Evolutionary conservation across 352 stramenopile species (phyloP), one percentile per base, ranked within the genome.

Genomic region (Phytophthora cactorum): DNA sequence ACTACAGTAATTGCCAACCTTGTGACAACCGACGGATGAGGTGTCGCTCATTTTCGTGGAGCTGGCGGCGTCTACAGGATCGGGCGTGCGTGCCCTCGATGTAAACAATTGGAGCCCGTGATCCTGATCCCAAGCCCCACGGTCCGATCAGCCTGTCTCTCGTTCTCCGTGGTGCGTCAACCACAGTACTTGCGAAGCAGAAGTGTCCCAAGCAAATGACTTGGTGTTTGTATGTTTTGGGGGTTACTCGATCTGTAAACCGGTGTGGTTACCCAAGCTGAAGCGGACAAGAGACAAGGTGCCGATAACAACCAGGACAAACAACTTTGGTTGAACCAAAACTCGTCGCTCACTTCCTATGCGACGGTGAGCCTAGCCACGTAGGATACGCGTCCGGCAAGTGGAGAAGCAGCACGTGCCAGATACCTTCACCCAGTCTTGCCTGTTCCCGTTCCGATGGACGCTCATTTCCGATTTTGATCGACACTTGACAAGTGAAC

Each of bases 401-500:
- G 22, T 22, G 22, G 22, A 38, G 8, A 5, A 38, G 32, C 32
- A 38, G 32, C 32, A 38, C 32, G 49, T 41, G 32, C 28, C 22
- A 22, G 22, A 22, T 22, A 22, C 22, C 22, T 22, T 22, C 22
- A 22, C 22, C 22, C 22, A 22, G 22, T 0, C 22, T 22, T 22
- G 22, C 22, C 22, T 39, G 27, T 14, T 52, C 31, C n/a, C 25
- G 32, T 11, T 22, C 46, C 49, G 25, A 32, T 8, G 14, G 11
- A 15, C 62, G 52, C n/a, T 52, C 63, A 70, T 70, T 70, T 53
- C n/a, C 63, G 14, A 36, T 52, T 70, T 59, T 27, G 38, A 65
- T 70, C 55, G 15, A 65, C 49, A 52, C 32, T 10, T n/a, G 15
- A 65, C 55, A 65, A 65, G 63, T 70, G 17, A 31, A 50, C 17